Evolutionary conservation across 2,329 filamentous ascomycete species (phyloP).

Genomic region (Coniochaeta sp.): DNA sequence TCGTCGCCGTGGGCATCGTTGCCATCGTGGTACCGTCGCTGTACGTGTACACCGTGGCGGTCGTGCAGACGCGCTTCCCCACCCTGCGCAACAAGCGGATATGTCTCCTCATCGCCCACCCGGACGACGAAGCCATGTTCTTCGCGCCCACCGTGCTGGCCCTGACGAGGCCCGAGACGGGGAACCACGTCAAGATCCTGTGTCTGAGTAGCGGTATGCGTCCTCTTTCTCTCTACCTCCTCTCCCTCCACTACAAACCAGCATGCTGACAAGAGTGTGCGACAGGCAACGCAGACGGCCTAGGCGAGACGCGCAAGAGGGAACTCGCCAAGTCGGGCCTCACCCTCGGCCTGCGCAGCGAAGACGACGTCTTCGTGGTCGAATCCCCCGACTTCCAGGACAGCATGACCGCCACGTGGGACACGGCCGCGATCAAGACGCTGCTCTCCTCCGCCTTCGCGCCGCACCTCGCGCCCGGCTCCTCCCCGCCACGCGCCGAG

Average conservation of each 20-base stretch:
- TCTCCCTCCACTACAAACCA: too few species aligned
- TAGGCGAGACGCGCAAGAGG: conserved; percentile 74
- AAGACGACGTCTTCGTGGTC: conserved; percentile 79
- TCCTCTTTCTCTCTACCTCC: too few species aligned
- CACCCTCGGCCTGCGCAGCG: conserved; percentile 63
- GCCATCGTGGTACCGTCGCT: conserved; percentile 35
- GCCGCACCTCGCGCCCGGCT: conserved; percentile 44
- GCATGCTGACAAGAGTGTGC: too few species aligned
- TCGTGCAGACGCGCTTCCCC: conserved; percentile 50
- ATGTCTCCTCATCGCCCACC: conserved; percentile 89
- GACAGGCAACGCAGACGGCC: conserved; percentile 73
- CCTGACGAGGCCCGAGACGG: conserved; percentile 70
- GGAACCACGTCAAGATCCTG: conserved; percentile 90
- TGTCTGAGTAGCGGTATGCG: conserved; percentile 79
- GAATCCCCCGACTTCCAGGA: conserved; percentile 81
- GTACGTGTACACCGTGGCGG: conserved; percentile 43
- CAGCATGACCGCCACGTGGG: conserved; percentile 78
- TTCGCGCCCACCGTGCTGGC: conserved; percentile 84
- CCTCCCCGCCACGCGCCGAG: conserved; percentile 21
- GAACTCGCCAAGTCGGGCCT: conserved; percentile 79
- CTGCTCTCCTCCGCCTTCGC: conserved; percentile 70
- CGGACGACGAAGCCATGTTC: conserved; percentile 99
- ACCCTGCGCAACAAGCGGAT: conserved; percentile 76
- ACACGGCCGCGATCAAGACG: conserved; percentile 59
- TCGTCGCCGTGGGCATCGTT: conserved; percentile 27